Evolutionary conservation across 495 filamentous ascomycete genomes (phyloP).

Genomic region (Cercophora newfieldiana): DNA sequence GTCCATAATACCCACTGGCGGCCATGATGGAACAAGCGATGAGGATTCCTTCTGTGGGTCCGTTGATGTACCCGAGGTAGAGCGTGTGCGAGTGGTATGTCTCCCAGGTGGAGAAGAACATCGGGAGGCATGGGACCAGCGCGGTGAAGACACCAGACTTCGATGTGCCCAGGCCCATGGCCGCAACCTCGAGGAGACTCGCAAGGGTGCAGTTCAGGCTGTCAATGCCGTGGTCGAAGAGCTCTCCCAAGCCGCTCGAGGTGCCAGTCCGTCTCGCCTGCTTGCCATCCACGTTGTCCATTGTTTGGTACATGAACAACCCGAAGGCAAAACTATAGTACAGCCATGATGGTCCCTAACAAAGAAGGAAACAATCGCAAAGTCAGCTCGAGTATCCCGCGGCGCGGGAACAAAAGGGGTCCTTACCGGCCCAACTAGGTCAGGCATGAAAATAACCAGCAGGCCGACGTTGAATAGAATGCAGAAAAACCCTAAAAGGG

Average conservation of each 20-base stretch:
- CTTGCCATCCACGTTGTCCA: slow-evolving; percentile 99
- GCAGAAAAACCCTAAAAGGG: slow-evolving; percentile 90
- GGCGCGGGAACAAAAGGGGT: neutral
- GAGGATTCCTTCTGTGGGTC: slow-evolving; percentile 92
- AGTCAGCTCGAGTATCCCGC: neutral
- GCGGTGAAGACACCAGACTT: slow-evolving; percentile 87
- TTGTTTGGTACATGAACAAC: slow-evolving; percentile 96
- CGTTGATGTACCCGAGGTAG: slow-evolving; percentile 96
- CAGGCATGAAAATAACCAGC: slow-evolving; percentile 81
- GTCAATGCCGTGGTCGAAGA: slow-evolving; percentile 99
- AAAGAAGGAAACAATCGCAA: neutral
- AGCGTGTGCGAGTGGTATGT: slow-evolving; percentile 98
- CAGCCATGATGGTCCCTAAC: slow-evolving; percentile 80
- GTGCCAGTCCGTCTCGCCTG: slow-evolving; percentile 93
- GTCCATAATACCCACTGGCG: slow-evolving; percentile 81
- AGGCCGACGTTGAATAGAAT: slow-evolving; percentile 84
- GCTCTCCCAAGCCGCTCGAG: slow-evolving; percentile 89
- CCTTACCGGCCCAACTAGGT: slow-evolving; percentile 85
- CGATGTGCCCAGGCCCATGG: slow-evolving; percentile 83
- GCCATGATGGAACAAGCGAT: slow-evolving; percentile 85
- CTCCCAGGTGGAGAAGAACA: slow-evolving; percentile 99
- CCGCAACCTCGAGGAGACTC: slow-evolving; percentile 82
- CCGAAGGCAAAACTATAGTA: slow-evolving; percentile 95
- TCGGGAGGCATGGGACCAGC: slow-evolving; percentile 84
- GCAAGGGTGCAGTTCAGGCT: slow-evolving; percentile 94